Evolutionary conservation across 768 basidiomycete genomes (phyloP), one percentile per base, ranked within the genome.

Genomic region (Calocybe gangraenosa): DNA sequence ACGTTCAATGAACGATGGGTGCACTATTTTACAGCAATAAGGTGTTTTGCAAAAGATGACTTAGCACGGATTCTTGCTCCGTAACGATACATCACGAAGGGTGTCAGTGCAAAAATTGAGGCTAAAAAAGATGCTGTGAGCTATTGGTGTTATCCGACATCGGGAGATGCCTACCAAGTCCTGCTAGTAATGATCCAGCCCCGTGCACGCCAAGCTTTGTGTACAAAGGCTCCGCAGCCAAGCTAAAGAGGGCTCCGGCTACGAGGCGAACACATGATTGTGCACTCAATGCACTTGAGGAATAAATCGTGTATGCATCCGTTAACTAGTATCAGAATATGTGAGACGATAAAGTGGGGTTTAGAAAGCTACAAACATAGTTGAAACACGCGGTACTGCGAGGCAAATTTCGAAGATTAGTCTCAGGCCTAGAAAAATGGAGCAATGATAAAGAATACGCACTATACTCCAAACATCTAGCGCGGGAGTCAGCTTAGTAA

Each of bases 391-490:
- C 25, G 11, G 25, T 28, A 11, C 25, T 28, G 25, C n/a, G n/a
- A n/a, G n/a, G n/a, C n/a, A n/a, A n/a, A n/a, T n/a, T n/a, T n/a
- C n/a, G 25, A 28, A 11, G 25, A 28, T 6, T 5, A 11, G 25
- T 5, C 5, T 28, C 25, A 28, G 25, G 6, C 11, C 25, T 28
- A 28, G 3, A n/a, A 41, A 11, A 18, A 17, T 5, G 11, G 5
- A 28, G 25, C 6, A 5, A 18, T 23, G 23, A 5, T 15, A 19
- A 6, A 40, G 15, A n/a, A 30, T 10, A 15, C 40, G 25, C 28
- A 41, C 40, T 41, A 41, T 30, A 41, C 30, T 18, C 40, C 40
- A 5, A 30, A 41, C 40, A 41, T 41, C 40, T 41, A 25, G 28
- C 7, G 22, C 4, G 28, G 22, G 19, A 21, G n/a, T 8, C 7